Base-by-base conservation (phyloP, 371 early-diverging fungal species). In the Synchytrium microbalum region DNA sequence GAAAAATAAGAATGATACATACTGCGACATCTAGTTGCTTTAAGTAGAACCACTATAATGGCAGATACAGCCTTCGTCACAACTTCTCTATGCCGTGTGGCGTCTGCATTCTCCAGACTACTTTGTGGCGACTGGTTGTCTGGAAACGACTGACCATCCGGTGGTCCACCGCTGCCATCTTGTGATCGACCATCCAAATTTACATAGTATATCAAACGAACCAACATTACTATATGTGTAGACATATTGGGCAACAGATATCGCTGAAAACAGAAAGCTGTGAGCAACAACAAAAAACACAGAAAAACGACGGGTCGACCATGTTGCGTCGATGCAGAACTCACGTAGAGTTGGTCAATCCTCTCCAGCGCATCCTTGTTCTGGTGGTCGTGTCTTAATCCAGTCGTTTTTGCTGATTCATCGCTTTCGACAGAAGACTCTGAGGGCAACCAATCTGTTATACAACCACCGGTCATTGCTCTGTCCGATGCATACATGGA, bases 1-100 rank as follows among this genome's bases (percentile, higher is more conserved):
- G 28, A 25, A 33, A 64, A 59, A 62, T 60, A 52, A 58, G 23
- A 19, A 29, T 26, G 1, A 26, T 13, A 69, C 74, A 61, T 82
- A 85, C 88, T 88, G 28, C 85, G 83, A 8, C 81, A 69, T 67
- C 90, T 91, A 59, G 83, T 77, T 66, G 84, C 80, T 65, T 88
- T 88, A 2, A 92, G 69, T 25, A 91, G 66, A 1, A 86, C 63
- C 3, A 89, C 52, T 24, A 92, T 59, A 30, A 89, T 84, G 32
- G 82, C 83, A 23, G 88, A 85, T 0, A 89, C 85, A 3, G 88
- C 84, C 64, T 88, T 87, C 5, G 89, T 86, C 28, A 88, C 82
- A 24, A 86, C 84, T 66, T 92, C 92, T 61, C 81, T 79, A 63
- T 90, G 84, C 26, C 87, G 74, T 5, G 73, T 69, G 13, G 74